Evolutionary conservation across 345 rosid genomes (phyloP).

Genomic region (Eucalyptus globulus): DNA sequence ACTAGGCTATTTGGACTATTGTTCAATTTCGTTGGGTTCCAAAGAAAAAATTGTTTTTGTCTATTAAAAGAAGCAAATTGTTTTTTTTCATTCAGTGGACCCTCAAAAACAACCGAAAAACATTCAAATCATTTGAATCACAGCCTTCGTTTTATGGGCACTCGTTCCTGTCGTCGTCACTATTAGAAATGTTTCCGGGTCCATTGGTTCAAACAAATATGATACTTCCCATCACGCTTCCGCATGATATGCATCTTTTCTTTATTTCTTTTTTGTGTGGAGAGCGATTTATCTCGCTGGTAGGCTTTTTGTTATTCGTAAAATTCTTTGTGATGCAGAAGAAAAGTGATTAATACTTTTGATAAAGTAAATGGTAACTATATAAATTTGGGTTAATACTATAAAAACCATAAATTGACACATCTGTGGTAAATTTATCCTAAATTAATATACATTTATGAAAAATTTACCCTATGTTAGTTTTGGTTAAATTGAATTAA

Average conservation of each 20-base stretch:
- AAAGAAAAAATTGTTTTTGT: no score
- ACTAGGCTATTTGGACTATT: neutral
- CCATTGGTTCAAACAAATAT: neutral
- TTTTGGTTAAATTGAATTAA: no score
- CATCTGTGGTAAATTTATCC: no score
- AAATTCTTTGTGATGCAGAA: neutral
- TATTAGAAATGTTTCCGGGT: neutral
- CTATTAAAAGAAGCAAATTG: no score
- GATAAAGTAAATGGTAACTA: neutral
- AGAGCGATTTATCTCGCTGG: neutral
- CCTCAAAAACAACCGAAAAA: neutral
- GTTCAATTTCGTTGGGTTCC: neutral
- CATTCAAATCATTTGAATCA: neutral
- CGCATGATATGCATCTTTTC: neutral
- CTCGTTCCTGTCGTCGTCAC: neutral
- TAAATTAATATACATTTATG: no score
- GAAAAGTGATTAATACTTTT: neutral
- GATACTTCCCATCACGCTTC: neutral
- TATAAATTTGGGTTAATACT: neutral
- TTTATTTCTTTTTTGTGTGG: neutral
- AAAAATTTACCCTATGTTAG: no score
- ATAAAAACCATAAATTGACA: no score
- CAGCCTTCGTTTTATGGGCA: neutral
- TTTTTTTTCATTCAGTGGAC: neutral
- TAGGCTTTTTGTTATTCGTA: neutral